phyloP scores from a whole-genome alignment of 352 stramenopile species.

The Elongisporangium prolatum region DNA sequence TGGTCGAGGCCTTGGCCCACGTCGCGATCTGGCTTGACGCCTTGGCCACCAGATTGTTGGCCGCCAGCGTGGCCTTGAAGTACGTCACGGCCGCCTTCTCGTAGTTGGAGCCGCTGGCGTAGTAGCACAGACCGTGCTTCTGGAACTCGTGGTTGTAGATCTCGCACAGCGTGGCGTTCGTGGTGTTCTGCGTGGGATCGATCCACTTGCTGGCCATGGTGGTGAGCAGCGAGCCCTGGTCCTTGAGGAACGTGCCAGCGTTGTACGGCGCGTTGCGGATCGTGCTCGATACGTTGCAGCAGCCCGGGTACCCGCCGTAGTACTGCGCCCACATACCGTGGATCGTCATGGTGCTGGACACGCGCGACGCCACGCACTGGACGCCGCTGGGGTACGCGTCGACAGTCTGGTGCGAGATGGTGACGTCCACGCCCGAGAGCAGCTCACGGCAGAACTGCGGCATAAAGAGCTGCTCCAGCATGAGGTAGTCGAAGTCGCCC shows the following conservation, averaged over 20 bases:
- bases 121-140: slow-evolving; percentile 83
- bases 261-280: slow-evolving; percentile 33
- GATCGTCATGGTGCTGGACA: slow-evolving; percentile 30
- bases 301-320: slow-evolving; percentile 27
- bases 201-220: slow-evolving; percentile 35
- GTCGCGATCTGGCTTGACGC: slow-evolving; percentile 21
- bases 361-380: slow-evolving; percentile 20
- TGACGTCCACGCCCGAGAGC: slow-evolving; percentile 38
- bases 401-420: slow-evolving; percentile 46
- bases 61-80: slow-evolving; percentile 23
- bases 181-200: slow-evolving; percentile 35
- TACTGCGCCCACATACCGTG: slow-evolving; percentile 59
- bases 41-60: slow-evolving; percentile 11
- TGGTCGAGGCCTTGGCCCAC: slow-evolving; percentile 19
- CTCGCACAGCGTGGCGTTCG: slow-evolving; percentile 51
- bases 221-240: slow-evolving; percentile 22
- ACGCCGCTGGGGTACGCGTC: slow-evolving; percentile 38
- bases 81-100: slow-evolving; percentile 22
- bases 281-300: slow-evolving; percentile 34
- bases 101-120: slow-evolving; percentile 29
- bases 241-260: slow-evolving; percentile 16
- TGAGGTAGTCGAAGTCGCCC: slow-evolving; percentile 49
- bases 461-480: slow-evolving; percentile 52
- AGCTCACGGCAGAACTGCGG: slow-evolving; percentile 55
- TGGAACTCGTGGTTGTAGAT: slow-evolving; percentile 89